phyloP scores from a whole-genome alignment of 2,329 filamentous ascomycete species.

The Bisporella sp. region DNA sequence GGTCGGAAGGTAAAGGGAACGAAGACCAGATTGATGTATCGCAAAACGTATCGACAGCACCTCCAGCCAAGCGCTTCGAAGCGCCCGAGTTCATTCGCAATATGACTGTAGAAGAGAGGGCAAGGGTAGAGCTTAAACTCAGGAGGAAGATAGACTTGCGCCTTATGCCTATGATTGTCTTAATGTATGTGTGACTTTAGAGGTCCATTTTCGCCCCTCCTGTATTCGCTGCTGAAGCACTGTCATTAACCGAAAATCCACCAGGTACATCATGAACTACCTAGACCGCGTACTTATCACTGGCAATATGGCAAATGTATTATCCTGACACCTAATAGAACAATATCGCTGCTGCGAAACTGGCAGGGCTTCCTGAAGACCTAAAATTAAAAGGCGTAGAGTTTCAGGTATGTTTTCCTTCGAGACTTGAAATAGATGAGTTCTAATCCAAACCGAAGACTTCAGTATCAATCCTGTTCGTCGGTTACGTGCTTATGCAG shows the following conservation, averaged over 20 bases:
- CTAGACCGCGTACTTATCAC: conserved; percentile 37
- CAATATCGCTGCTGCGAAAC: conserved; percentile 47
- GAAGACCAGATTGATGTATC: conserved; percentile 9
- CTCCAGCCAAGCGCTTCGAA: conserved; percentile 7
- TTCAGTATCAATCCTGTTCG: conserved; percentile 32
- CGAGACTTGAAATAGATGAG: not conserved
- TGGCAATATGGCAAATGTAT: not conserved
- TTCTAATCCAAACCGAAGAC: conserved; percentile 24
- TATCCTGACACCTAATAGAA: conserved; percentile 27
- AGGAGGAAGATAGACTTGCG: conserved; percentile 58
- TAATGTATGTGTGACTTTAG: conserved; percentile 33
- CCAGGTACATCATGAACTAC: conserved; percentile 59
- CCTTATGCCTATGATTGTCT: conserved; percentile 58
- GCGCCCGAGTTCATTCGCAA: conserved; percentile 30
- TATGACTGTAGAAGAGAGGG: conserved; percentile 44
- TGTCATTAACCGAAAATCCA: not conserved
- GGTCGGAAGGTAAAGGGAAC: conserved; percentile 12
- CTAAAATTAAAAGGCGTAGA: conserved; percentile 32
- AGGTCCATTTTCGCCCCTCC: not conserved
- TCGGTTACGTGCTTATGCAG: conserved; percentile 34
- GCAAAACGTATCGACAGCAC: not conserved
- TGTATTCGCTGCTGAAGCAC: too few relatives aligned
- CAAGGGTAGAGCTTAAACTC: conserved; percentile 46
- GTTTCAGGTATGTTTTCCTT: conserved; percentile 29
- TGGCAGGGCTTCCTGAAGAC: conserved; percentile 42